These are phyloP conservation scores for Fomitopsis pinicola DNA, from an alignment of 1,284 basidiomycete genomes.

Conservation along the genomic window DNA sequence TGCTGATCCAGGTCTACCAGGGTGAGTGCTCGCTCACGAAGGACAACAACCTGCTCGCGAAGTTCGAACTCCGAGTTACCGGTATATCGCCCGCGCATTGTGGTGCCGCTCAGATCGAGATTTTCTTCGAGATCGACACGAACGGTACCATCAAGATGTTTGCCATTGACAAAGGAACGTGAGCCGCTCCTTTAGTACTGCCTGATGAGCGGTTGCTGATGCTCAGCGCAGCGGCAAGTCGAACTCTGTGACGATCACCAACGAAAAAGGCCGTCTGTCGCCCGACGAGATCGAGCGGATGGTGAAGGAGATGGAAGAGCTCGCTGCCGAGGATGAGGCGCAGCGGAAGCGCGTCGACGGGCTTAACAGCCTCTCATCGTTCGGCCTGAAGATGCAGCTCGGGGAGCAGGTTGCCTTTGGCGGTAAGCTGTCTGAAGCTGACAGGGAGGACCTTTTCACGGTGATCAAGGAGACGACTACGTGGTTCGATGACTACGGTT, in stretches of 20 bases:
- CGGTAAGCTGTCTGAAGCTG: constrained; percentile 81
- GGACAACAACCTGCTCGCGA: constrained; percentile 97
- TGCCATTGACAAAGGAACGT: constrained; percentile 90
- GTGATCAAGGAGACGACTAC: constrained; percentile 87
- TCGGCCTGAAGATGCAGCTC: constrained; percentile 83
- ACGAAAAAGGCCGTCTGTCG: constrained; percentile 81
- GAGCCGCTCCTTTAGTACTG: constrained; percentile 27
- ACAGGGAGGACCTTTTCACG: constrained; percentile 87
- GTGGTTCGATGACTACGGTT: constrained; percentile 85
- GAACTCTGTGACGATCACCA: constrained; percentile 85
- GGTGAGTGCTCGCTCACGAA: constrained; percentile 94
- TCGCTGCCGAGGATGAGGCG: constrained; percentile 81
- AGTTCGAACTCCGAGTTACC: constrained; percentile 90
- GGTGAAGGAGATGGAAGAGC: constrained; percentile 91
- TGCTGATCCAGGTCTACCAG: constrained; percentile 90
- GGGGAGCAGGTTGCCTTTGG: constrained; percentile 87
- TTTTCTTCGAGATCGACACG: constrained; percentile 90
- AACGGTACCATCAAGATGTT: constrained; percentile 89
- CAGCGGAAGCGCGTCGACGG: constrained; percentile 88
- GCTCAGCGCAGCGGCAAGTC: constrained; percentile 66
- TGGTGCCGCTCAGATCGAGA: constrained; percentile 93
- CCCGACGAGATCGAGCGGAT: constrained; percentile 90
- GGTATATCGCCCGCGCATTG: constrained; percentile 93
- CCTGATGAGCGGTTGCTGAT: background rate
- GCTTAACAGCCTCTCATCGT: constrained; percentile 73